A percentile compares a stretch with the other conserved stretches of the same genome.
Evolutionary conservation across 1,139 yeast species (phyloP).

Genomic region (Groenewaldozyma sp.): DNA sequence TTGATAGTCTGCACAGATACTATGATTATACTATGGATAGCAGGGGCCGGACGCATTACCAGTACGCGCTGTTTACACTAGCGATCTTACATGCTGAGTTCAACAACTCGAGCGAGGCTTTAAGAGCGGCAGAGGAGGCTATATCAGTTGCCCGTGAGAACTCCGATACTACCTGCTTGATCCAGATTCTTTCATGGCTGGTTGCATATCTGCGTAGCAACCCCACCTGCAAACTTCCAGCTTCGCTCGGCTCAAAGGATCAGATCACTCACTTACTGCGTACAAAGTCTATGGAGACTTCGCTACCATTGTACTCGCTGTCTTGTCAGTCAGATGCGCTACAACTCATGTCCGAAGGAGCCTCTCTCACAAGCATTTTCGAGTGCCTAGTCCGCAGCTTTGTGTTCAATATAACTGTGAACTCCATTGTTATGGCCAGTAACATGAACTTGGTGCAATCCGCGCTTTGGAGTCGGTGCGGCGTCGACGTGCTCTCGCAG

Average conservation of each 20-base stretch:
- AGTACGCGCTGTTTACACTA: constrained; percentile 69
- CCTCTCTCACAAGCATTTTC: constrained; percentile 35
- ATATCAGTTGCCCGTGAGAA: constrained; percentile 82
- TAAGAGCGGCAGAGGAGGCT: constrained; percentile 79
- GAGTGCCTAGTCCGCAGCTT: constrained; percentile 49
- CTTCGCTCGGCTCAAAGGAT: constrained; percentile 33
- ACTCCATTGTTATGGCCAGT: constrained; percentile 23
- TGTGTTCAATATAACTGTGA: constrained; percentile 38
- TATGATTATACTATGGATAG: constrained; percentile 76
- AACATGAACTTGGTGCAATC: constrained; percentile 24
- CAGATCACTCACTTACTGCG: constrained; percentile 59
- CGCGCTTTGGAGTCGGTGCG: constrained; percentile 22
- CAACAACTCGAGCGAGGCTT: constrained; percentile 65
- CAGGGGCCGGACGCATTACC: constrained; percentile 59
- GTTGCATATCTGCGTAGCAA: constrained; percentile 59
- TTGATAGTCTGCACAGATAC: constrained; percentile 65
- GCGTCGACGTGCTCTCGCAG: constrained; percentile 15
- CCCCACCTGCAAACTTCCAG: constrained; percentile 37
- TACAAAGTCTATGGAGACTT: constrained; percentile 46
- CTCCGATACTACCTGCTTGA: constrained; percentile 63
- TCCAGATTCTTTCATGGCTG: constrained; percentile 73
- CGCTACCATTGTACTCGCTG: constrained; percentile 43
- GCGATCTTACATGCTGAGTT: constrained; percentile 74
- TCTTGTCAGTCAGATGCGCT: constrained; percentile 54
- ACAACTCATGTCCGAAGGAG: constrained; percentile 45